A percentile compares a stretch with the other conserved stretches of the same genome.
These are phyloP conservation scores for Macroventuria anomochaeta DNA, from an alignment of 2,329 filamentous ascomycete genomes.

Conservation along the genomic window DNA sequence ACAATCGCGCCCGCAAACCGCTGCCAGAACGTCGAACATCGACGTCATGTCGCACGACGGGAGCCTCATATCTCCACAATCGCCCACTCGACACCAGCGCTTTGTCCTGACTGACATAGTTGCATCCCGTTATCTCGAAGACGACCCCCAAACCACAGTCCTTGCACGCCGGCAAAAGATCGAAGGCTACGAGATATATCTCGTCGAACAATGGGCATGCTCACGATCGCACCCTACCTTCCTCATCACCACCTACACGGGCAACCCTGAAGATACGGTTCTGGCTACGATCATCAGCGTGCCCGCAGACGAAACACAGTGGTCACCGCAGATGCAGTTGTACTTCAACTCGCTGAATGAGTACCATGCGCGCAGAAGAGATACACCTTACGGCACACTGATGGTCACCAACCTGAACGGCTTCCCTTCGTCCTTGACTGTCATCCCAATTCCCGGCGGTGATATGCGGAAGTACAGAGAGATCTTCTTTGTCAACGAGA, in stretches of 20 bases:
- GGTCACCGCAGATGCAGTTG: constrained; percentile 78
- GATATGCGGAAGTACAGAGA: constrained; percentile 81
- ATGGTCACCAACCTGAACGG: constrained; percentile 94
- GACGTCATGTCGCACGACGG: constrained; percentile 19
- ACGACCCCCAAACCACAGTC: constrained; percentile 77
- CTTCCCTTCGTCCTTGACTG: constrained; percentile 89
- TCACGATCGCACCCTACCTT: constrained; percentile 89
- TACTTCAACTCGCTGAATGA: constrained; percentile 88
- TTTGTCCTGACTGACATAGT: constrained; percentile 71
- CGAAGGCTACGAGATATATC: constrained; percentile 86
- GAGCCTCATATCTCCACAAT: constrained; percentile 25
- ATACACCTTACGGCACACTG: constrained; percentile 80
- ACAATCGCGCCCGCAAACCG: constrained; percentile 20
- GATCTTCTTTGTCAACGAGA: constrained; percentile 91
- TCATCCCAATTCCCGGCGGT: constrained; percentile 88
- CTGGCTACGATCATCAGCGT: constrained; percentile 81
- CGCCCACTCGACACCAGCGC: constrained; percentile 56
- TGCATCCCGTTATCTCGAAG: constrained; percentile 76
- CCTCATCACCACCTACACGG: constrained; percentile 91
- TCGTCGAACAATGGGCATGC: constrained; percentile 98
- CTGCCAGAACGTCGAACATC: constrained; percentile 16
- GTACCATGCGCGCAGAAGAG: constrained; percentile 82
- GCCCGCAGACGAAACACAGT: constrained; percentile 77
- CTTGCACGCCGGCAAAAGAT: constrained; percentile 74
- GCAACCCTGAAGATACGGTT: constrained; percentile 79